Conservation (phyloP, 2,329 filamentous ascomycete species). For the Colletotrichum somersetense region DNA sequence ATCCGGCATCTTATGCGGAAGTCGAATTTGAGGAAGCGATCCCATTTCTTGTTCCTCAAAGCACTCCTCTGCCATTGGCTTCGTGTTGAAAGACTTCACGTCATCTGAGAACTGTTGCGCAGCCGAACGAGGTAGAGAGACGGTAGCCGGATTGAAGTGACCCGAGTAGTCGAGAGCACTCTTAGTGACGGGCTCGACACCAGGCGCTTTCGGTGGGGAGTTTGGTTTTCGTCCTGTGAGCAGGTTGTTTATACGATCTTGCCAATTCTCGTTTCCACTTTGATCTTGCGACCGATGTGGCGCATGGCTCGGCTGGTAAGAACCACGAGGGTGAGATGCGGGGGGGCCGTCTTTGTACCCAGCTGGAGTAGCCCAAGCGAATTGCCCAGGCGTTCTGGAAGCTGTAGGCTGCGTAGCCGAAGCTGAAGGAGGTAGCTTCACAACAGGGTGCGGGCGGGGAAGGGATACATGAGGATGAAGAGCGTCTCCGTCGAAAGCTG, state of each 20-base stretch:
- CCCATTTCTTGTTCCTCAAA: constrained; percentile 87
- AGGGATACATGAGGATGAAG: constrained; percentile 76
- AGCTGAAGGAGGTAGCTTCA: constrained; percentile 79
- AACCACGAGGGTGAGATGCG: constrained; percentile 23
- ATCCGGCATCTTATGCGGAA: constrained; percentile 74
- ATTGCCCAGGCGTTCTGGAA: constrained; percentile 46
- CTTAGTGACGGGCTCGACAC: constrained; percentile 77
- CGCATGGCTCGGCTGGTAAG: constrained; percentile 39
- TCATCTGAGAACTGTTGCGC: constrained; percentile 20
- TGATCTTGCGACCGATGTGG: constrained; percentile 49
- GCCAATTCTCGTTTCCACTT: constrained; percentile 71
- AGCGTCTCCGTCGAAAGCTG: constrained; percentile 77
- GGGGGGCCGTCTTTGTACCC: constrained; percentile 49
- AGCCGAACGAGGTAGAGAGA: constrained; percentile 70
- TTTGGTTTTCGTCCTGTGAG: constrained; percentile 75
- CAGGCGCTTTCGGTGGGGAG: constrained; percentile 67
- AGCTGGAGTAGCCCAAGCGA: constrained; percentile 54
- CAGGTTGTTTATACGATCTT: constrained; percentile 85
- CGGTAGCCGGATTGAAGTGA: constrained; percentile 69
- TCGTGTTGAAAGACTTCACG: constrained; percentile 63
- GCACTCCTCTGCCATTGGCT: constrained; percentile 81
- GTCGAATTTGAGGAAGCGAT: constrained; percentile 76
- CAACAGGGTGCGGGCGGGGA: constrained; percentile 78
- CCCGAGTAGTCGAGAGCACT: constrained; percentile 71
- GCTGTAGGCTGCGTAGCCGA: constrained; percentile 53